phyloP scores from a whole-genome alignment of 176 grass and related monocot genomes.

The Miscanthus lutarioriparius region DNA sequence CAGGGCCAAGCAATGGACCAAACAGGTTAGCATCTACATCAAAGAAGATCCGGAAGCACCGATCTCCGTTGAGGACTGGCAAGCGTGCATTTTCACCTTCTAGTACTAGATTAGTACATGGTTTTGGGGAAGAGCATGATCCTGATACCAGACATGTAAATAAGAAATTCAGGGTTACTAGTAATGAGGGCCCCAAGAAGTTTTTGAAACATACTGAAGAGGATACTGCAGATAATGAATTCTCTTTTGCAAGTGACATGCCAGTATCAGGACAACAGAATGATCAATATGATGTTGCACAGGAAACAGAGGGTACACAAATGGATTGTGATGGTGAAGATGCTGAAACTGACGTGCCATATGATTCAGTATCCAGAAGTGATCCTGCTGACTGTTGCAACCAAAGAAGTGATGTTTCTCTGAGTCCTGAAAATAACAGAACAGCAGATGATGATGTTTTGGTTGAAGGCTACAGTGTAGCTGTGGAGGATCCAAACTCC shows the following conservation, averaged over 20 bases:
- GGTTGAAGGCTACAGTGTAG: constrained; percentile 32
- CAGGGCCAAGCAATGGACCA: constrained; percentile 34
- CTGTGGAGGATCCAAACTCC: constrained; percentile 33
- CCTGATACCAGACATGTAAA: constrained; percentile 39
- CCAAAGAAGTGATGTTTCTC: constrained; percentile 34
- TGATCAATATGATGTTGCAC: constrained; percentile 30
- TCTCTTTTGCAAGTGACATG: constrained; percentile 44
- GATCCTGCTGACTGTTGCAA: constrained; percentile 39
- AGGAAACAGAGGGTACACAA: constrained; percentile 29
- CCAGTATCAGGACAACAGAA: constrained; percentile 32
- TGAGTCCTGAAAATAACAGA: constrained; percentile 38
- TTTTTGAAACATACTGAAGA: constrained; percentile 49
- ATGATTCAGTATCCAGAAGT: constrained; percentile 38
- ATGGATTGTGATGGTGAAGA: constrained; percentile 42
- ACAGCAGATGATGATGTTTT: constrained; percentile 2
- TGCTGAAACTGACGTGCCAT: constrained; percentile 45
- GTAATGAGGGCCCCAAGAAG: constrained; percentile 13
- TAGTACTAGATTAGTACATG: constrained; percentile 29
- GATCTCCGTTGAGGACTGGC: constrained; percentile 56
- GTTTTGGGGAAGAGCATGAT: constrained; percentile 34
- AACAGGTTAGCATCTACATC: constrained; percentile 33
- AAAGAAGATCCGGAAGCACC: constrained; percentile 67
- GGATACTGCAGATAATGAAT: constrained; percentile 42
- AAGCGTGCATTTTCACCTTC: constrained; percentile 50
- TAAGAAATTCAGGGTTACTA: constrained; percentile 41